Base-by-base conservation (phyloP, 1,284 basidiomycete genomes). In the Ustilago crameri region DNA sequence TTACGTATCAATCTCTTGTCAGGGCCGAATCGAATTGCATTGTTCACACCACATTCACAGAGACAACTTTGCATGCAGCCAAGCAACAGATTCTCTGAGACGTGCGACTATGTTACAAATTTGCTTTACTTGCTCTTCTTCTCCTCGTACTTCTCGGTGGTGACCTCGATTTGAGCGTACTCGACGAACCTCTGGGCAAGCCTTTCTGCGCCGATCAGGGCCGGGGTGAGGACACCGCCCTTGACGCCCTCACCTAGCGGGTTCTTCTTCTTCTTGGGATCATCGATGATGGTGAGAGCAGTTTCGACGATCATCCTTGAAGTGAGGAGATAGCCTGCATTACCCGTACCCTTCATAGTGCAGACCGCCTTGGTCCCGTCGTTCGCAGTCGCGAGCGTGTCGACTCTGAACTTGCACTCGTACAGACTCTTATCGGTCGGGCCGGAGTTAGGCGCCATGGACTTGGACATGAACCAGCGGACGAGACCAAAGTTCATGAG, bases 161-260 rank as follows among this genome's bases (percentile, higher is more conserved):
- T 86, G 72, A 91, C 88, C 51, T 86, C 81, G 47, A 91, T 87
- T 30, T 84, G 81, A 2, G 87, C 88, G 15, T 86, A 87, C 23
- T 85, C 85, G 67, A 86, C 85, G 57, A 95, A 82, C 20, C 92
- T 86, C 69, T 88, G 86, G 15, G 92, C 84, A 50, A 93, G 79
- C 3, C 87, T 87, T 62, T 90, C 88, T 15, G 92, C 93, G 53
- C 93, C 87, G 1, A 91, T 91, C 2, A 88, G 88, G 74, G 90
- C 87, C 0, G 92, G 89, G 1, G 93, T 95, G 47, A 94, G 85
- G 2, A 93, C 84, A 9, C 93, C 93, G 17, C 93, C 93, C 54
- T 54, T 5, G 10, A 53, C 51, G 14, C 85, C 75, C 30, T 84
- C 85, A 1, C 87, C 89, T 7, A 90, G 82, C 0, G 86, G 74